These are phyloP conservation scores for Chaetomiaceae sp. DNA, from an alignment of 2,329 filamentous ascomycete genomes.

Conservation along the genomic window DNA sequence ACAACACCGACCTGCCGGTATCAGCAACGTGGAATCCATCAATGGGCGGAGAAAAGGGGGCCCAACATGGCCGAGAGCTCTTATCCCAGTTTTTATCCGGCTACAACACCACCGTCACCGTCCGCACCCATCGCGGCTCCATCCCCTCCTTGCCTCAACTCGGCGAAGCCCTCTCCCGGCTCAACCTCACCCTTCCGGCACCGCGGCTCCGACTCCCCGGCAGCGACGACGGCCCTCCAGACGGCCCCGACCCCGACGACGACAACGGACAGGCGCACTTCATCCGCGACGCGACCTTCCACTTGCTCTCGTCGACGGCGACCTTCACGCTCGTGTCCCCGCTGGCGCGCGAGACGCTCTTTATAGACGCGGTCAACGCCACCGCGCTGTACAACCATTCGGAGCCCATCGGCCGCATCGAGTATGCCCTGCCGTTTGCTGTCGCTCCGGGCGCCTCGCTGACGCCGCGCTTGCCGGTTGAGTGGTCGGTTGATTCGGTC, in stretches of 20 bases:
- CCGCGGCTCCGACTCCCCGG: constrained; percentile 59
- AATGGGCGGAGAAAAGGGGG: constrained; percentile 53
- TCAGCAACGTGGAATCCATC: constrained; percentile 69
- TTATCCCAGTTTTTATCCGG: constrained; percentile 85
- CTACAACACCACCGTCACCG: constrained; percentile 71
- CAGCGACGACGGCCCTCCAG: constrained; percentile 29
- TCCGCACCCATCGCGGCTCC: constrained; percentile 63
- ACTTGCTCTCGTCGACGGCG: constrained; percentile 80
- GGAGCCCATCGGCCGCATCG: constrained; percentile 69
- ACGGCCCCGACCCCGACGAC: constrained; percentile 31
- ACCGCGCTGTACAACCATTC: constrained; percentile 79
- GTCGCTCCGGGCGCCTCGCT: constrained; percentile 67
- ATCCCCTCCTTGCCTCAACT: constrained; percentile 69
- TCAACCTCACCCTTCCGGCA: constrained; percentile 65
- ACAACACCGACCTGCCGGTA: constrained; percentile 64
- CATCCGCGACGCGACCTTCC: constrained; percentile 79
- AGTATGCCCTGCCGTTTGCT: constrained; percentile 67
- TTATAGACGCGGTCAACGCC: constrained; percentile 74
- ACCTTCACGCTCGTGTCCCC: constrained; percentile 80
- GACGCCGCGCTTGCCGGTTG: constrained; percentile 73
- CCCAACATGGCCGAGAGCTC: constrained; percentile 60
- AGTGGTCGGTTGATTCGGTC: constrained; percentile 68
- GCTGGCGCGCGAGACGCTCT: constrained; percentile 63
- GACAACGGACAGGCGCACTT: constrained; percentile 55
- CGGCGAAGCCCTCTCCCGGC: constrained; percentile 63